These are phyloP conservation scores for Heterobasidion annosum DNA, from an alignment of 1,284 basidiomycete species.

Conservation along the genomic window DNA sequence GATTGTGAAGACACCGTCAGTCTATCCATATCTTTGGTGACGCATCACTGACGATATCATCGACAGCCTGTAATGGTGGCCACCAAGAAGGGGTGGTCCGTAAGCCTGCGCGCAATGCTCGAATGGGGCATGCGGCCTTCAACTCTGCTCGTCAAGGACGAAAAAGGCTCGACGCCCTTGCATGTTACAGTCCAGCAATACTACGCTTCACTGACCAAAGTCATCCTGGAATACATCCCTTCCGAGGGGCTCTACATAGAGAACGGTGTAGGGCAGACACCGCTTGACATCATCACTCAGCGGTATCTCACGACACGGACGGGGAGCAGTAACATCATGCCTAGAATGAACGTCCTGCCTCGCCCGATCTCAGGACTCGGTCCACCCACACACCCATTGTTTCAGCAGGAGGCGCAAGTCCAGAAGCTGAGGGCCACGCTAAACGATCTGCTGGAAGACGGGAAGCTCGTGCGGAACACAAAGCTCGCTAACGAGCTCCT, in stretches of 20 bases:
- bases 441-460: conserved; percentile 21
- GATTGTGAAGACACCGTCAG: conserved; percentile 34
- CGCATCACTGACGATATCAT: neutral
- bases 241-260: conserved; percentile 32
- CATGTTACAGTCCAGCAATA: conserved; percentile 32
- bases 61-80: conserved; percentile 42
- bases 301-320: conserved; percentile 10
- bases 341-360: neutral
- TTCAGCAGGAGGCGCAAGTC: conserved; percentile 19
- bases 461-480: conserved; percentile 21
- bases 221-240: conserved; percentile 28
- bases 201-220: conserved; percentile 22
- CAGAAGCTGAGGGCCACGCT: conserved; percentile 24
- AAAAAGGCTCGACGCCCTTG: conserved; percentile 35
- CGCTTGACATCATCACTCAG: conserved; percentile 31
- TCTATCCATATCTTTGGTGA: neutral
- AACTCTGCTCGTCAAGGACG: conserved; percentile 27
- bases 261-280: conserved; percentile 45
- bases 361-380: neutral
- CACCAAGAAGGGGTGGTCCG: conserved; percentile 21
- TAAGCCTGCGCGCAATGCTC: conserved; percentile 18
- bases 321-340: neutral
- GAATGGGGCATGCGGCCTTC: conserved; percentile 26
- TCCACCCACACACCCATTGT: neutral
- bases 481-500: conserved; percentile 23